phyloP scores from a whole-genome alignment of 2,329 filamentous ascomycete species.

The Aspergillus sp. region DNA sequence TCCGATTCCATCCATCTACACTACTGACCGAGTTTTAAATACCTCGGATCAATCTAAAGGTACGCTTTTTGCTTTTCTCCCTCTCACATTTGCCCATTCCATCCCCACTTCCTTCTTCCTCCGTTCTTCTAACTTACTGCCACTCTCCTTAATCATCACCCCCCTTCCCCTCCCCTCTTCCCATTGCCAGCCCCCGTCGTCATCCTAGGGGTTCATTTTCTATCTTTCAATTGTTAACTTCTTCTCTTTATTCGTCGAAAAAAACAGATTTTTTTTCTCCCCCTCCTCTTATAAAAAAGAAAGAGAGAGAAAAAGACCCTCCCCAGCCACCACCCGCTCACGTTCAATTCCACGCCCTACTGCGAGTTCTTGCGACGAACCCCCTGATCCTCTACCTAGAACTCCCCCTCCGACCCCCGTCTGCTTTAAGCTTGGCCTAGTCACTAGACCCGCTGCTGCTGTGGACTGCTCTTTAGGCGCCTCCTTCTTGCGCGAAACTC shows the following conservation, averaged over 20 bases:
- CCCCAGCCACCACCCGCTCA: no score
- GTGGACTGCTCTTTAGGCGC: conserved; percentile 12
- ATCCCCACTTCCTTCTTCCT: conserved; percentile 11
- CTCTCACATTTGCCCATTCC: conserved; percentile 1
- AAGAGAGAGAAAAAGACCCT: no score
- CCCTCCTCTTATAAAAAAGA: background rate
- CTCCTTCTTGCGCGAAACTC: conserved; percentile 15
- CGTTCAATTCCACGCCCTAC: conserved; percentile 4
- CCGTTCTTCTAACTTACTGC: conserved; percentile 3
- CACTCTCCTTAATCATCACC: conserved; percentile 5
- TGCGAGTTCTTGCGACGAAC: background rate
- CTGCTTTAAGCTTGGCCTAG: conserved; percentile 24
- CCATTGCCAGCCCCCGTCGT: background rate
- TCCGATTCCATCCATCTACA: background rate
- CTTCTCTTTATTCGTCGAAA: background rate
- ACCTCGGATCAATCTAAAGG: background rate
- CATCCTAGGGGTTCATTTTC: no score
- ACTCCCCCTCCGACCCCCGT: conserved; percentile 5
- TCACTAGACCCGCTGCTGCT: conserved; percentile 23
- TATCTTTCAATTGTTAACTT: no score
- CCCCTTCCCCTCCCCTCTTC: background rate
- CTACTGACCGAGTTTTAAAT: background rate
- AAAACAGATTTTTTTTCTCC: background rate
- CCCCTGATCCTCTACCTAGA: conserved; percentile 13
- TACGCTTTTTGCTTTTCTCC: background rate